Evolutionary conservation across 1,139 yeast genomes (phyloP).

Genomic region (Barnettozyma hawaiiensis): DNA sequence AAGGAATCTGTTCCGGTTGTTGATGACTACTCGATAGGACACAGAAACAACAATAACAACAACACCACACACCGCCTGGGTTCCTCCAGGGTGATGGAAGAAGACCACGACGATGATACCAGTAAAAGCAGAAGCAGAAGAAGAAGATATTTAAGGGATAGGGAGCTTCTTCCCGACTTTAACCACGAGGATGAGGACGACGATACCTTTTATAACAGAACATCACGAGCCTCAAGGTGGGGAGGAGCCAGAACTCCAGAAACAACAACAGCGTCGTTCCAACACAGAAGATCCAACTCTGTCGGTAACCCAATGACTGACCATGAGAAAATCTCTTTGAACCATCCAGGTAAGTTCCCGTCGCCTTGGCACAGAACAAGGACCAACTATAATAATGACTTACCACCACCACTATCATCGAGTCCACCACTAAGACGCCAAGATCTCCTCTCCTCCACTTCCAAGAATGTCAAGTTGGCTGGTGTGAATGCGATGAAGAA

Average conservation of each 20-base stretch:
- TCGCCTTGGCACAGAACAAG: conserved; percentile 10
- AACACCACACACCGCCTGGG: no score
- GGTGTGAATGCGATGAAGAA: conserved; percentile 19
- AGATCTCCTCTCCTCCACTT: conserved; percentile 14
- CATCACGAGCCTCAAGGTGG: background rate
- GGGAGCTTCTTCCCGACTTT: conserved; percentile 7
- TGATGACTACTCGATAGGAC: background rate
- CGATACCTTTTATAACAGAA: conserved; percentile 19
- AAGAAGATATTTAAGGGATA: conserved; percentile 3
- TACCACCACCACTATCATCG: no score
- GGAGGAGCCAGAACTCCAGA: background rate
- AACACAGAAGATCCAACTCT: conserved; percentile 7
- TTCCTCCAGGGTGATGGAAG: background rate
- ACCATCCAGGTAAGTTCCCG: conserved; percentile 10
- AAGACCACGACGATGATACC: no score
- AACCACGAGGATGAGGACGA: conserved; percentile 11
- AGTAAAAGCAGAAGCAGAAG: no score
- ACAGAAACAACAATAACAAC: no score
- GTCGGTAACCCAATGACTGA: conserved; percentile 3
- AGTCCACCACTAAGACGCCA: conserved; percentile 11
- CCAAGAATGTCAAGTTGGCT: conserved; percentile 21
- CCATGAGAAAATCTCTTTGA: conserved; percentile 2
- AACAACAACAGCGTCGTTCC: no score
- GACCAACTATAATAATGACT: conserved; percentile 5
- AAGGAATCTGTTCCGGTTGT: background rate